phyloP scores from a whole-genome alignment of 331 rosid species.

The Pyrus hybrid region DNA sequence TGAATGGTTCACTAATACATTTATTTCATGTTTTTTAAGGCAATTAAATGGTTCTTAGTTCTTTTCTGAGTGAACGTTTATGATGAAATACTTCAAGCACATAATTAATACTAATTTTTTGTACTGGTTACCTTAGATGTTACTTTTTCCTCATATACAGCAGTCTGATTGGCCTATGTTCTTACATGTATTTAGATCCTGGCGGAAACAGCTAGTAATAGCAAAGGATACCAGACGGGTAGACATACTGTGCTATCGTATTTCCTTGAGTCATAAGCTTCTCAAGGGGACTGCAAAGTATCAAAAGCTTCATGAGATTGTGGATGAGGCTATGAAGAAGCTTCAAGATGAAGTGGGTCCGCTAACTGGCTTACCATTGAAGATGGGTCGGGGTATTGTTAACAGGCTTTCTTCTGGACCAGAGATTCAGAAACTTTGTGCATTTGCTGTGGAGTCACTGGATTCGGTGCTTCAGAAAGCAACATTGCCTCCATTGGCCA shows the following conservation, averaged over 20 bases:
- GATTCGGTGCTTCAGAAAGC: conserved; percentile 43
- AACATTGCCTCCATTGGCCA: conserved; percentile 16
- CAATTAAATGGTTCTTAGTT: not conserved
- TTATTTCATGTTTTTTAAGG: not conserved
- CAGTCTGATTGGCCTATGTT: conserved; percentile 18
- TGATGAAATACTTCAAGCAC: not conserved
- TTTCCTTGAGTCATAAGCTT: conserved; percentile 80
- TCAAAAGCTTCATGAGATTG: conserved; percentile 46
- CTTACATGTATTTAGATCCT: conserved; percentile 46
- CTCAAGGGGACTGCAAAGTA: conserved; percentile 61
- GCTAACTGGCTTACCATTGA: conserved; percentile 61
- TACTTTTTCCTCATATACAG: not conserved
- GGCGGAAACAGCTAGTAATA: conserved; percentile 69
- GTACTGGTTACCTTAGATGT: not conserved
- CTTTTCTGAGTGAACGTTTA: not conserved
- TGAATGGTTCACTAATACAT: not conserved
- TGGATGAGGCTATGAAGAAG: conserved; percentile 67
- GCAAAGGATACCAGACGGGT: conserved; percentile 92
- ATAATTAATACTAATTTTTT: not conserved
- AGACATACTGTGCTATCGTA: conserved; percentile 83
- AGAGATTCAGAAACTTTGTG: conserved; percentile 83
- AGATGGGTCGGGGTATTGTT: conserved; percentile 94
- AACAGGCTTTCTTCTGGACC: conserved; percentile 98
- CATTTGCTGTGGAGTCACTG: conserved; percentile 64
- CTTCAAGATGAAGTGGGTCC: conserved; percentile 93